phyloP scores from a whole-genome alignment of 257 asterid genomes.

The Datura wrightii region DNA sequence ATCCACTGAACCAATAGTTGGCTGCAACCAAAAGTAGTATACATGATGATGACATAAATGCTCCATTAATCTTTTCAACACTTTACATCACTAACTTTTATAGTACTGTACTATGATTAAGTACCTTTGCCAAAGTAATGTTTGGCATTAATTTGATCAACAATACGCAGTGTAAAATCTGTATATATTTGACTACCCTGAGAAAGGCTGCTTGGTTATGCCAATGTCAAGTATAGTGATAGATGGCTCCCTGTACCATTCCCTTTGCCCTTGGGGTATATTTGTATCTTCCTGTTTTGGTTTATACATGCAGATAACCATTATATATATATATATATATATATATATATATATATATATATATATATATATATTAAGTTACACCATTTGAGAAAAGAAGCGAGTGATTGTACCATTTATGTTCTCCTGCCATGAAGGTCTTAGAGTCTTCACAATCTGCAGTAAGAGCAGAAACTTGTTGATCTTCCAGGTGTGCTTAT shows the following conservation, averaged over 20 bases:
- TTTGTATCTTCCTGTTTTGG: slow-evolving; percentile 63
- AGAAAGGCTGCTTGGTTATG: slow-evolving; percentile 56
- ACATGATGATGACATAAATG: background rate
- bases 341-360: background rate
- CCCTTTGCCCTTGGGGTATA: slow-evolving; percentile 65
- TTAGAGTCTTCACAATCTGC: slow-evolving; percentile 53
- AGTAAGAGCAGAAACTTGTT: slow-evolving; percentile 38
- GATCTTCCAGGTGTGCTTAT: slow-evolving; percentile 54
- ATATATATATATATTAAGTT: background rate
- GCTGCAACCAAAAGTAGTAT: slow-evolving; percentile 49
- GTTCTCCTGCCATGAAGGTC: slow-evolving; percentile 47
- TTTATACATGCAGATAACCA: background rate
- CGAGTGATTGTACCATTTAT: background rate
- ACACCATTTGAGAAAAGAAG: background rate
- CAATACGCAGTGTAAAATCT: slow-evolving; percentile 58
- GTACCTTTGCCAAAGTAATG: slow-evolving; percentile 60
- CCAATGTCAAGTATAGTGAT: slow-evolving; percentile 64
- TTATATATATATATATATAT: background rate
- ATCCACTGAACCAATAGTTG: slow-evolving; percentile 63
- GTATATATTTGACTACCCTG: slow-evolving; percentile 52
- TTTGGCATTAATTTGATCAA: slow-evolving; percentile 51
- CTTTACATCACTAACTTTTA: background rate
- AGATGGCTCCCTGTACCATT: slow-evolving; percentile 54
- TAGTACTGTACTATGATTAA: background rate
- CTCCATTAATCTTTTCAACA: background rate